Conservation (phyloP, 345 rosid genomes). For the Pistacia vera region DNA sequence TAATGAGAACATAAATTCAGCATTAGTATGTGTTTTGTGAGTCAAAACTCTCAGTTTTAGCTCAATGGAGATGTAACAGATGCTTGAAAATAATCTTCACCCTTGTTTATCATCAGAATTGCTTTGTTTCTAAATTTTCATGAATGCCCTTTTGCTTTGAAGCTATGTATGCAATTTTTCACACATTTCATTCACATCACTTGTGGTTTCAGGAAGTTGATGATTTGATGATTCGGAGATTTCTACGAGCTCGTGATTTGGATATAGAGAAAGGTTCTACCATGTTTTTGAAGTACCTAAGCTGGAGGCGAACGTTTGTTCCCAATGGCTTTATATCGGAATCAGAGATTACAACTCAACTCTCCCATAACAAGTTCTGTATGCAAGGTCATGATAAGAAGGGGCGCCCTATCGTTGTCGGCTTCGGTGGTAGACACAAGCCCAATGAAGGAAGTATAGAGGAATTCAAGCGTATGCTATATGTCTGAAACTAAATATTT, state of each 20-base stretch:
- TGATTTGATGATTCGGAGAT: constrained; percentile 79
- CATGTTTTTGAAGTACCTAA: constrained; percentile 66
- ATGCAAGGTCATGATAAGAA: constrained; percentile 77
- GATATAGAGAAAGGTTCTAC: constrained; percentile 86
- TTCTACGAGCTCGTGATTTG: constrained; percentile 80
- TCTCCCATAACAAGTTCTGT: constrained; percentile 67
- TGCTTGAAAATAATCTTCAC: background rate
- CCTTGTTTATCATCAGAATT: background rate
- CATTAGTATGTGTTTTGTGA: too few relatives aligned
- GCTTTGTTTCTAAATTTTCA: background rate
- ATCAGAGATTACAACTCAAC: constrained; percentile 57
- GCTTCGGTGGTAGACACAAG: constrained; percentile 61
- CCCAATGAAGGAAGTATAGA: constrained; percentile 65
- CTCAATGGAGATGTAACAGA: background rate
- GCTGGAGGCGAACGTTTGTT: constrained; percentile 60
- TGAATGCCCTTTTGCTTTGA: background rate
- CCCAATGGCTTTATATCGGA: constrained; percentile 62
- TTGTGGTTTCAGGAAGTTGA: constrained; percentile 58
- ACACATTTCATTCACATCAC: background rate
- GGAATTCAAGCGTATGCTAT: constrained; percentile 73
- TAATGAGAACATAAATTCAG: background rate
- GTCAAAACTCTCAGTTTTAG: background rate
- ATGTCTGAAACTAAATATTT: background rate
- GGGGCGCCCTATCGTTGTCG: constrained; percentile 68
- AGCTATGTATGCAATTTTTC: background rate